Conservation (phyloP, 2,329 filamentous ascomycete genomes). For the Pseudogymnoascus sp. region DNA sequence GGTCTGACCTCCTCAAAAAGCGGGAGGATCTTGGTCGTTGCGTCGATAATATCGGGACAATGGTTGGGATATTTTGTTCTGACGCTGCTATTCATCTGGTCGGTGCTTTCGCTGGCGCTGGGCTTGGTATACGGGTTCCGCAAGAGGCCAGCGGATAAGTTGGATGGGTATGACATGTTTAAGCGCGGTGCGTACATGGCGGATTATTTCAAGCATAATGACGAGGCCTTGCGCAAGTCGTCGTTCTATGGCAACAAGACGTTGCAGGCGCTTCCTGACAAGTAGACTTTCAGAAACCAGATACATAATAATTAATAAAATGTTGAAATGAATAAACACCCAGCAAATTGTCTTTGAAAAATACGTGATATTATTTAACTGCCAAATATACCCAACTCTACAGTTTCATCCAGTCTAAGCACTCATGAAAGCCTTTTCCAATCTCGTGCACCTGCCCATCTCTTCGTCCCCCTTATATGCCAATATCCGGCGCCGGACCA, state of each 20-base stretch:
- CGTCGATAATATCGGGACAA: not conserved
- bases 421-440: not conserved
- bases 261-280: not conserved
- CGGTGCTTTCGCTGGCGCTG: not conserved
- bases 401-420: not conserved
- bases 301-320: not conserved
- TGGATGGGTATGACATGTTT: conserved; percentile 9
- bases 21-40: not conserved
- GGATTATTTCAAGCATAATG: not conserved
- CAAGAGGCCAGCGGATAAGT: not conserved
- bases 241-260: not conserved
- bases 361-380: not conserved
- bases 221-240: not conserved
- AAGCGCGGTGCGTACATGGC: not conserved
- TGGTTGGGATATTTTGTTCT: not conserved
- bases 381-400: not conserved
- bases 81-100: conserved; percentile 2
- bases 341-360: not conserved
- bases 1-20: not conserved
- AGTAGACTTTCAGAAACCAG: not conserved
- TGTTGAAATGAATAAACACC: not conserved
- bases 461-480: not conserved
- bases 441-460: not conserved
- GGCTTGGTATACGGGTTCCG: conserved; percentile 1
- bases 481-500: conserved; percentile 15